Base-by-base conservation (phyloP, 306 rosid genomes). In the Cucurbita maxima region DNA sequence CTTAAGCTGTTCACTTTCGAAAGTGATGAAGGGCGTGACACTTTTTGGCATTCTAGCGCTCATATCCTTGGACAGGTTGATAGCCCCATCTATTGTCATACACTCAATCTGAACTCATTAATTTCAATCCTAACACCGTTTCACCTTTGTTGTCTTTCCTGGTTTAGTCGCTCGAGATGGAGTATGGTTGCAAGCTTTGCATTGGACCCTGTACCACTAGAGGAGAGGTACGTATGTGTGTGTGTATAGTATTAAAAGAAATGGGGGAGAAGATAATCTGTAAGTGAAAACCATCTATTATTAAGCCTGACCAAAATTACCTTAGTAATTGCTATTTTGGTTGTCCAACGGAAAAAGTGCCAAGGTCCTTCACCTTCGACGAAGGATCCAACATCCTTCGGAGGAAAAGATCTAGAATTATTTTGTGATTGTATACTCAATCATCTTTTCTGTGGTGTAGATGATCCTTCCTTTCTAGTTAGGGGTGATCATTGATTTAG, bases 11-110 rank as follows among this genome's bases (percentile, higher is more conserved):
- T 81, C 78, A 90, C 81, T 47, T 93, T 90, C 62, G 88, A 87
- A 0, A 82, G 76, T 12, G 96, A 90, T 13, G 96, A 87, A 81
- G 98, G 98, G 3, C 88, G 98, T 1, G 97, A 93, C 68, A 93
- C 97, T 30, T 90, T 93, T 84, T 93, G 98, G 98, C 98, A 93
- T 80, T 93, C 98, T 30, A 90, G 98, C 41, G 98, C 98, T 19
- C 98, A 93, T 81, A 93, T 93, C 86, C 96, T 93, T 18, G 97
- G 98, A 73, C 87, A 93, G 96, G 96, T 93, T 2, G 34, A 11
- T 51, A 16, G 16, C 71, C 20, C 6, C 7, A 13, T 18, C 1
- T 25, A 66, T 64, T 57, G 22, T 14, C 14, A 22, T 16, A 44
- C 19, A 8, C 66, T 78, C 25, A 51, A 30, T 71, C 54, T 50